phyloP scores from a whole-genome alignment of 148 eudicot genomes.

The Fagopyrum homotropicum region DNA sequence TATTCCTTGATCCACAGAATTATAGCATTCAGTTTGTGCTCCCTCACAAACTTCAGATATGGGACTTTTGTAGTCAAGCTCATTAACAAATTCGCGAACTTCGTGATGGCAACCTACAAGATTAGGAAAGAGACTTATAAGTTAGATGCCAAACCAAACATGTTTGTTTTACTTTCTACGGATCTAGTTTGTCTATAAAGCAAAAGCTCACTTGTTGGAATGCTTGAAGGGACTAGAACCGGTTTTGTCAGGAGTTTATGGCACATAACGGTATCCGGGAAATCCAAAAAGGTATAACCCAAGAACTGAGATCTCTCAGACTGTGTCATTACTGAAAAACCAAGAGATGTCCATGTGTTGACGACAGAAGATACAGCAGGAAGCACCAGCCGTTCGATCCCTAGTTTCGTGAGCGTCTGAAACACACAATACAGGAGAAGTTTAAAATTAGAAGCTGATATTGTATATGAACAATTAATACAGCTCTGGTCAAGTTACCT shows the following conservation, averaged over 20 bases:
- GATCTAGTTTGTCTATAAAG: too few species aligned
- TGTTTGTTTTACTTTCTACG: too few species aligned
- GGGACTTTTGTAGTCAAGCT: neutral
- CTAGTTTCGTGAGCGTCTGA: slow-evolving; percentile 58
- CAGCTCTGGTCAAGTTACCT: slow-evolving; percentile 30
- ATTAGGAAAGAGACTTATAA: too few species aligned
- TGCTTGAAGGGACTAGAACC: neutral
- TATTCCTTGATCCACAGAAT: neutral
- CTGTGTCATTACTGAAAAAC: slow-evolving; percentile 48
- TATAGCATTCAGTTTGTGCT: neutral
- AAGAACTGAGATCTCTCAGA: slow-evolving; percentile 51
- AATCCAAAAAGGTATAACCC: slow-evolving; percentile 63
- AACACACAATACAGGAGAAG: slow-evolving; percentile 2
- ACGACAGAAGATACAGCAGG: slow-evolving; percentile 87
- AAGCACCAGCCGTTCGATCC: slow-evolving; percentile 65
- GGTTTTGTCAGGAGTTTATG: slow-evolving; percentile 50
- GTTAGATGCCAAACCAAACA: too few species aligned
- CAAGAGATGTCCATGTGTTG: slow-evolving; percentile 86
- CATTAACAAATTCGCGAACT: too few species aligned
- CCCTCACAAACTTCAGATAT: neutral
- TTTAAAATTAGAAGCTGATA: neutral
- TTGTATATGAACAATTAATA: neutral
- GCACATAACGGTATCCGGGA: slow-evolving; percentile 76
- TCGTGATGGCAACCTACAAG: slow-evolving; percentile 16
- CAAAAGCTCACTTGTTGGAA: too few species aligned